Conservation (phyloP, 495 filamentous ascomycete genomes). For the Pseudevernia furfuracea region DNA sequence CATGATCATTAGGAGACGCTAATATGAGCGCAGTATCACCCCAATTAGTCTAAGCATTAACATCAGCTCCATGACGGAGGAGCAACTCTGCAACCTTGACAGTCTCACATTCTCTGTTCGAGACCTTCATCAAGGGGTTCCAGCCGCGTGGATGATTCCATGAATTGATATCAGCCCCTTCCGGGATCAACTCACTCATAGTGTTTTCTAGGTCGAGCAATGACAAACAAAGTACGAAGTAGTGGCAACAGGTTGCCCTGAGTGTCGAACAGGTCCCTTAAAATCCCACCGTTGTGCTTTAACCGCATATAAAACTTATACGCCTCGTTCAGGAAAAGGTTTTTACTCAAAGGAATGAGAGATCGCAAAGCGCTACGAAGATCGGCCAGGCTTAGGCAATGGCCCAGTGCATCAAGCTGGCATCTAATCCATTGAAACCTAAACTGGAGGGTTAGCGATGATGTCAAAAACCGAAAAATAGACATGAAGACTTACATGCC, state of each 20-base stretch:
- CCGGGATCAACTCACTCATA: background rate
- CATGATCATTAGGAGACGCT: background rate
- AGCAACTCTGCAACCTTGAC: background rate
- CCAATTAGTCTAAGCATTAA: background rate
- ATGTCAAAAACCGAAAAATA: too few relatives aligned
- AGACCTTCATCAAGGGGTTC: background rate
- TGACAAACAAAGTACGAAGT: background rate
- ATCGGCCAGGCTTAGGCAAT: constrained; percentile 25
- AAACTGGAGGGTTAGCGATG: background rate
- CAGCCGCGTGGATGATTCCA: background rate
- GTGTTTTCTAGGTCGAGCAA: background rate
- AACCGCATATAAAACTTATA: too few relatives aligned
- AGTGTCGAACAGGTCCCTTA: too few relatives aligned
- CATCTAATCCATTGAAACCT: constrained; percentile 38
- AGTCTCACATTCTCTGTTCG: background rate
- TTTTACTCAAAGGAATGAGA: constrained; percentile 23
- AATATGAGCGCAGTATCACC: background rate
- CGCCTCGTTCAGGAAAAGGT: too few relatives aligned
- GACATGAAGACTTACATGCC: constrained; percentile 32
- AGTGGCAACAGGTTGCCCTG: background rate
- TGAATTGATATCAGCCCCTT: background rate
- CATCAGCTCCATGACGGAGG: background rate
- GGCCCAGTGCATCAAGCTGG: constrained; percentile 31
- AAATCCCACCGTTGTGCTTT: too few relatives aligned
- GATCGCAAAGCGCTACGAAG: constrained; percentile 29